Percentiles rank a stretch among this genome's conserved stretches.
Evolutionary conservation across 495 filamentous ascomycete genomes (phyloP).

Genomic region (Xylaria curta): DNA sequence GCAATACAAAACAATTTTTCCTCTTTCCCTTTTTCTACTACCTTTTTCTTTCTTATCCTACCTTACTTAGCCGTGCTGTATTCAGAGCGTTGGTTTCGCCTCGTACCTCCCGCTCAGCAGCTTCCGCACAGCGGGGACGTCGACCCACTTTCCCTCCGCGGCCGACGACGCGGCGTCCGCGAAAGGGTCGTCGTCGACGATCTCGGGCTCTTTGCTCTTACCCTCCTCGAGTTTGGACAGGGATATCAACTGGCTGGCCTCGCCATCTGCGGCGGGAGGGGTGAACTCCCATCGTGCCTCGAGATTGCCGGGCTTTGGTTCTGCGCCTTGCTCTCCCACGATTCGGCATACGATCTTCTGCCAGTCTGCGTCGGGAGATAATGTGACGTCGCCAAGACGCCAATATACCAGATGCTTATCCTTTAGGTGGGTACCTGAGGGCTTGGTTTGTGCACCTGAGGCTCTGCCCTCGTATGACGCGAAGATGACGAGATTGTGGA

Average conservation of each 20-base stretch:
- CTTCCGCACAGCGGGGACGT: constrained; percentile 73
- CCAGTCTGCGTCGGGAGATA: constrained; percentile 60
- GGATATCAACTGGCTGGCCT: constrained; percentile 66
- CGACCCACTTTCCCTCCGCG: constrained; percentile 68
- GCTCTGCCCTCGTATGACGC: constrained; percentile 77
- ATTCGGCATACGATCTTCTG: constrained; percentile 83
- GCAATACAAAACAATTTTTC: constrained; percentile 12
- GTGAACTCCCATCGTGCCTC: constrained; percentile 84
- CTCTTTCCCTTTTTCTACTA: not conserved
- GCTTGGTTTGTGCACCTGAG: constrained; percentile 73
- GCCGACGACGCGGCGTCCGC: constrained; percentile 51
- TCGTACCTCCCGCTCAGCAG: constrained; percentile 82
- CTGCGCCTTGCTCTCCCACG: constrained; percentile 69
- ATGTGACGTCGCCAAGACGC: constrained; percentile 79
- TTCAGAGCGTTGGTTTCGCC: constrained; percentile 38
- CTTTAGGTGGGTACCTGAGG: constrained; percentile 78
- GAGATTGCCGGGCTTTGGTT: constrained; percentile 75
- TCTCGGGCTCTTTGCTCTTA: constrained; percentile 46
- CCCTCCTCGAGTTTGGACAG: constrained; percentile 57
- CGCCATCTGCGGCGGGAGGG: constrained; percentile 37
- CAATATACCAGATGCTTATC: constrained; percentile 89
- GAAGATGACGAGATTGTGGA: constrained; percentile 83
- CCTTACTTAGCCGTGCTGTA: not conserved
- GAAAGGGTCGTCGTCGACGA: constrained; percentile 44
- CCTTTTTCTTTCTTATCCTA: not conserved